phyloP scores from a whole-genome alignment of 129 eudicot species.

The Glebionis coronaria region DNA sequence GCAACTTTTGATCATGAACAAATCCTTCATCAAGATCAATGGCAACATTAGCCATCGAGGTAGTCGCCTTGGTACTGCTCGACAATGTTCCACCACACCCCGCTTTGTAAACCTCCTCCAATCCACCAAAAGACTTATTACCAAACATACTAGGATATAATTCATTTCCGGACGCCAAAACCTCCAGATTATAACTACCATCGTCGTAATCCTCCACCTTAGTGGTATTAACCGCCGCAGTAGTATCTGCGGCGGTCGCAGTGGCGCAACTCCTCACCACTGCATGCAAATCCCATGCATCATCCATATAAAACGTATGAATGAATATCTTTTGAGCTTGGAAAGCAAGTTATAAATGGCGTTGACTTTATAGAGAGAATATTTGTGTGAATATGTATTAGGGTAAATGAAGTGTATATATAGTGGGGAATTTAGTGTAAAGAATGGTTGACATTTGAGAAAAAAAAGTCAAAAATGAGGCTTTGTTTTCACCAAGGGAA shows the following conservation, averaged over 20 bases:
- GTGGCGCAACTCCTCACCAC: constrained; percentile 62
- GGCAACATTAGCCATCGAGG: constrained; percentile 14
- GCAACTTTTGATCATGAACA: constrained; percentile 18
- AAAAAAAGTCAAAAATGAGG: constrained; percentile 24
- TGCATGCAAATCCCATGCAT: constrained; percentile 67
- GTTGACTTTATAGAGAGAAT: constrained; percentile 28
- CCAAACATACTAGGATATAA: constrained; percentile 6
- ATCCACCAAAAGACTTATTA: constrained; percentile 27
- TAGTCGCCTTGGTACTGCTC: not conserved
- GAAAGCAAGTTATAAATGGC: not conserved
- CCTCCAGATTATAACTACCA: constrained; percentile 20
- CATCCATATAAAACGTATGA: constrained; percentile 26
- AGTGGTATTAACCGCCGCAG: constrained; percentile 19
- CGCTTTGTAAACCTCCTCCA: constrained; percentile 48
- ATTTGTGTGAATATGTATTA: not conserved
- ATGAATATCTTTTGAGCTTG: too few species aligned
- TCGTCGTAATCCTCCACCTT: constrained; percentile 22
- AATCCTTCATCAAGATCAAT: constrained; percentile 22
- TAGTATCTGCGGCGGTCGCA: constrained; percentile 14
- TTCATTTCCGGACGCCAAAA: constrained; percentile 24
- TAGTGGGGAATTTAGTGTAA: constrained; percentile 13
- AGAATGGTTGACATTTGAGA: constrained; percentile 26
- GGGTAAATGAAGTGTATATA: not conserved
- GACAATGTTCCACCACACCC: constrained; percentile 23
- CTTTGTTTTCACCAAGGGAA: constrained; percentile 38